Base-by-base conservation (phyloP, 371 early-diverging fungal genomes). In the Zancudomyces culisetae region DNA sequence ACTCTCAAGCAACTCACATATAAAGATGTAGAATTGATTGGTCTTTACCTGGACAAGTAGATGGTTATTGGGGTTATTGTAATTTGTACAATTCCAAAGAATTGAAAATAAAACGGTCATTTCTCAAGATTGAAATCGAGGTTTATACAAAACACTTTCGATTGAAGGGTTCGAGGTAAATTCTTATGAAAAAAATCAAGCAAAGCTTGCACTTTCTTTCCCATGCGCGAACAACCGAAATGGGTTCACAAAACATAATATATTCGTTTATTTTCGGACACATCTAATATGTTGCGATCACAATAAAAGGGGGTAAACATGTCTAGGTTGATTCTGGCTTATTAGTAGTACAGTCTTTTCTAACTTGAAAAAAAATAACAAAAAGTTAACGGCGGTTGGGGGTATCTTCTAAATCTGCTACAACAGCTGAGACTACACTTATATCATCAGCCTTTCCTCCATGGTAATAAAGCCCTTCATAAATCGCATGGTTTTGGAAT, bases 401-500 rank as follows among this genome's bases (percentile, higher is more conserved):
- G 20, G 64, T 53, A 49, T 63, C 66, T 42, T 68, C 66, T 30
- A 69, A 54, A 28, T 68, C 69, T 20, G 69, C 59, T 22, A 69
- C 60, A 1, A 69, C 58, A 0, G 70, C 70, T 4, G 66, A 62
- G 42, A 69, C 47, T 18, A 69, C 70, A 0, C 65, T 60, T 27
- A 69, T 69, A 49, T 69, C 70, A 52, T 69, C 70, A 30, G 55
- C 52, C 51, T 69, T 69, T 39, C 70, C 70, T 23, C 70, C 70
- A 51, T 69, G 70, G 53, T 69, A 66, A 49, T 69, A 69, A 20
- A 69, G 53, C 10, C 70, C 70, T 53, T 69, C 69, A 45, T 69
- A 66, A 43, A 69, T 62, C 2, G 70, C 70, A 2, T 80, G 72
- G 54, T 72, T 73, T 64, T 89, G 87, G 69, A 96, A 96, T 2